Base-by-base conservation (phyloP, 2,329 filamentous ascomycete species). In the Mycosphaerella sp. region DNA sequence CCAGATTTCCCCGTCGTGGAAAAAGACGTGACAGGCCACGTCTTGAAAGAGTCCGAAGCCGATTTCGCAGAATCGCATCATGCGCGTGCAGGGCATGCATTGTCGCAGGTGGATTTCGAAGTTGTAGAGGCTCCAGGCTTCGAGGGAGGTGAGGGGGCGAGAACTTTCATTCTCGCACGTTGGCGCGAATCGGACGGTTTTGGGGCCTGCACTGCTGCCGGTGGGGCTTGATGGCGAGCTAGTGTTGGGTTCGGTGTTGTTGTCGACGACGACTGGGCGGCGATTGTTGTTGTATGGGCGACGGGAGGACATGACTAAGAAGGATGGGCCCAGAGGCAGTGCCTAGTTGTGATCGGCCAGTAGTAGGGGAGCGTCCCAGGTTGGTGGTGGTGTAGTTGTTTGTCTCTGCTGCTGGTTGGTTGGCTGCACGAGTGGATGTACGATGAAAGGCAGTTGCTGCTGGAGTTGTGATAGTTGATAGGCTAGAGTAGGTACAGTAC, bases 71-170 rank as follows among this genome's bases (percentile, higher is more conserved):
- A 78, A 71, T 54, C 70, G 68, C 17, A 67, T 63, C 59, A 68
- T 69, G 54, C 63, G 57, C 2, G 75, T 65, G 70, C 76, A 78
- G 55, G 69, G 66, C 43, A 59, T 63, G 65, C 76, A 78, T 56
- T 68, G 69, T 47, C 69, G 69, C 36, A 74, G 73, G 65, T 78
- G 76, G 55, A 65, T 68, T 61, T 77, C 75, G 55, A 76, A 77
- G 68, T 75, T 65, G 66, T 76, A 75, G 52, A 74, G 63, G 1
- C 72, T 71, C 74, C 74, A 76, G 57, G 69, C 70, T 65, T 77
- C 75, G 38, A 67, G 60, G 4, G 64, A 62, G 55, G 69, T 72
- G 38, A 73, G 63, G 29, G 72, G 72, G 45, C 75, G 70, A 4
- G 72, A 72, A 61, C 72, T 64, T 17, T 67, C 66, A 53, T 61